Conservation (phyloP, 164 flowering plant genomes). For the Cinnamomum micranthum region DNA sequence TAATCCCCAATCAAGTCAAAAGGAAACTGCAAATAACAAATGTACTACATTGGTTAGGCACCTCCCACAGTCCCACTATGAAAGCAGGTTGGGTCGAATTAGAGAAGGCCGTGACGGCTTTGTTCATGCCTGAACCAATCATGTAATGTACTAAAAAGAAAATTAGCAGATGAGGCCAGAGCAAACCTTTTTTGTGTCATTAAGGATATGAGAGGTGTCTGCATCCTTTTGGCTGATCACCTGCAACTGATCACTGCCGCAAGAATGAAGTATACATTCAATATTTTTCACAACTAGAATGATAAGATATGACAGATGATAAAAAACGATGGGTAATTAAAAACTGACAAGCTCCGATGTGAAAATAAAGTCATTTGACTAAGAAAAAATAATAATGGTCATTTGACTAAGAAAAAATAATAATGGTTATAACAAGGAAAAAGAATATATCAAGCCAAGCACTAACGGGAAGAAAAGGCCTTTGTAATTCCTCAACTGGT, state of each 20-base stretch:
- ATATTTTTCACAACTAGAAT: neutral
- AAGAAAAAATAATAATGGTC: neutral
- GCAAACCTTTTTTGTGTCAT: slow-evolving; percentile 44
- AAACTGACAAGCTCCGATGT: neutral
- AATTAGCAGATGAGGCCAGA: neutral
- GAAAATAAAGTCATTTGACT: neutral
- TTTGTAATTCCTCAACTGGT: too few species aligned
- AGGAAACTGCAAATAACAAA: neutral
- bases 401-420: neutral
- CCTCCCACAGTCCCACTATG: neutral
- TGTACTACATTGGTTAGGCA: neutral
- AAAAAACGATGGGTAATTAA: too few species aligned
- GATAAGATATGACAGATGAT: neutral
- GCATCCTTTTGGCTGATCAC: slow-evolving; percentile 22
- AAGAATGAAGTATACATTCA: slow-evolving; percentile 9
- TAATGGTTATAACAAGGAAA: neutral
- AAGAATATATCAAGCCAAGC: neutral
- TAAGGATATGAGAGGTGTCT: slow-evolving; percentile 24
- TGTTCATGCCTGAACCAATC: too few species aligned
- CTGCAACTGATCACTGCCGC: slow-evolving; percentile 27
- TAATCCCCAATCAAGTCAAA: neutral
- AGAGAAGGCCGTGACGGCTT: too few species aligned
- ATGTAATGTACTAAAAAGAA: too few species aligned
- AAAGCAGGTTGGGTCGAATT: neutral
- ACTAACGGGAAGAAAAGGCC: neutral